Evolutionary conservation across 1,284 basidiomycete species (phyloP), one percentile per base, ranked within the genome.

Genomic region (Mycena citricolor): DNA sequence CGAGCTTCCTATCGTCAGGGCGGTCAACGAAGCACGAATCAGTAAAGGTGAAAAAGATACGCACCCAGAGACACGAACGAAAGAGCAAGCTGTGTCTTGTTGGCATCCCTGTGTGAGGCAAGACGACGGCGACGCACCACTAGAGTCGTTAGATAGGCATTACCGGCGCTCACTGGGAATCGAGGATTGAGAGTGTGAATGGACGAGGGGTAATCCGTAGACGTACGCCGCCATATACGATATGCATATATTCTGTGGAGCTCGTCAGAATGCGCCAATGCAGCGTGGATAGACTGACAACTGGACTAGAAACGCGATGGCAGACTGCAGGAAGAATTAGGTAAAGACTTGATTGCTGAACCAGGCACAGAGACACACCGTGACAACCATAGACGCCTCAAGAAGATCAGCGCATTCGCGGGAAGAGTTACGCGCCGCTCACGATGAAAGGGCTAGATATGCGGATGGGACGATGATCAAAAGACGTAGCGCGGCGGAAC

Each of bases 251-350:
- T 48, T 41, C 46, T 48, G 26, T 14, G 12, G 13, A 17, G 7
- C 22, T 8, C 7, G n/a, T 17, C 19, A 17, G n/a, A 1, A 36
- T 1, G 28, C 8, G 10, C 16, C 12, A 26, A 6, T 8, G 10
- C 4, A 33, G 24, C n/a, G n/a, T 2, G 26, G 7, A 13, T 1
- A 2, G 6, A 34, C 44, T 8, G 20, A 49, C 50, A 52, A 48
- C 43, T 52, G 50, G 30, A 52, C 50, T 8, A 46, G 48, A 39
- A 52, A 52, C 11, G 50, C 50, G 36, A 52, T 40, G 10, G 32
- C 34, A 11, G 39, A 48, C 50, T 52, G 19, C 14, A 4, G 20
- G 10, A 32, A 29, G n/a, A n/a, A 8, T 30, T 13, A 30, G 21
- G 17, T n/a, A 25, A 25, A 10, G 11, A 4, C 20, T 19, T 16